Evolutionary conservation across 768 basidiomycete species (phyloP).

Genomic region (Russula sp.): DNA sequence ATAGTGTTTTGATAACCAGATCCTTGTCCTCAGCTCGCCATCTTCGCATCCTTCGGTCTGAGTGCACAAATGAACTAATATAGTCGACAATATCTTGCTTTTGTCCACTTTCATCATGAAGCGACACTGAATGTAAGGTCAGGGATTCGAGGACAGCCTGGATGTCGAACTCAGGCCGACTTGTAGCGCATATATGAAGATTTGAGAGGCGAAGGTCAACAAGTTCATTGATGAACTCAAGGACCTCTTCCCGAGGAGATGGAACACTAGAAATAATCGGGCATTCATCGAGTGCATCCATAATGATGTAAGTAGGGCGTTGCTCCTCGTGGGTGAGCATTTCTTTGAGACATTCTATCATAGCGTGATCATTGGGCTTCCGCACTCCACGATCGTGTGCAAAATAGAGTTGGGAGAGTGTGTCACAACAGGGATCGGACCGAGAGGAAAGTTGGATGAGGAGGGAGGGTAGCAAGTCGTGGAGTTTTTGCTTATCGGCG

Average conservation of each 20-base stretch:
- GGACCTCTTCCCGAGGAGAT: slow-evolving; percentile 3
- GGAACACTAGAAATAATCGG: background rate
- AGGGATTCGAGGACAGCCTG: background rate
- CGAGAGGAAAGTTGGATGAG: slow-evolving; percentile 1
- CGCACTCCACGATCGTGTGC: background rate
- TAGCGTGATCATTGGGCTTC: background rate
- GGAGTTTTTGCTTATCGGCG: background rate
- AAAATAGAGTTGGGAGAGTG: background rate
- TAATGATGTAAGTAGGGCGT: background rate
- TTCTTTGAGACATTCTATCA: background rate
- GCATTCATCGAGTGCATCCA: slow-evolving; percentile 12
- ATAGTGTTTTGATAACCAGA: slow-evolving; percentile 1
- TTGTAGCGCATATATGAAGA: slow-evolving; percentile 7
- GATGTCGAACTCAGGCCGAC: slow-evolving; percentile 10
- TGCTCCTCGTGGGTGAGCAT: background rate
- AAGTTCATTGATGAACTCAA: background rate
- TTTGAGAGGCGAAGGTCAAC: background rate
- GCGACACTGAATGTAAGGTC: background rate
- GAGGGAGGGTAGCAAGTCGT: background rate
- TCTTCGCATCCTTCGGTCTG: background rate
- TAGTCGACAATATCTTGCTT: background rate
- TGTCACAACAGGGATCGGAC: background rate
- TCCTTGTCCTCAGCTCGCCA: slow-evolving; percentile 2
- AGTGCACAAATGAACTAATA: background rate
- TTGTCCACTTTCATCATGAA: slow-evolving; percentile 3